phyloP scores from a whole-genome alignment of 495 filamentous ascomycete genomes.

The Penicillium verhagenii region DNA sequence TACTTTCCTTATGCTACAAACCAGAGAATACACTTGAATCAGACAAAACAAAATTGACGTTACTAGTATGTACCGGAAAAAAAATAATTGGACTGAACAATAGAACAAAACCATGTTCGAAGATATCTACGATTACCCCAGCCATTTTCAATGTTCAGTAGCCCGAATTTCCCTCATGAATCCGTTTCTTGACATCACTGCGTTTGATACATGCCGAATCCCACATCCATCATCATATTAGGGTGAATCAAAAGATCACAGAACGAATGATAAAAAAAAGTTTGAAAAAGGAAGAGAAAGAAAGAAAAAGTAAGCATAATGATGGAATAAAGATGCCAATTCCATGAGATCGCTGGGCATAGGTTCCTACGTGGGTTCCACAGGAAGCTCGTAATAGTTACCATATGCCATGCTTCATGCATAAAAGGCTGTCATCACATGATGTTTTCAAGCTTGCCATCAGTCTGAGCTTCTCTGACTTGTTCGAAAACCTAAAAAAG shows the following conservation, averaged over 20 bases:
- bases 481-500: conserved; percentile 77
- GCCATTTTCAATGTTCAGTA: conserved; percentile 30
- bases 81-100: conserved; percentile 3
- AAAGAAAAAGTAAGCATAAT: conserved; percentile 16
- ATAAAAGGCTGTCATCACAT: conserved; percentile 21
- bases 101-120: conserved; percentile 20
- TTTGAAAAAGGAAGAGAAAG: conserved; percentile 10
- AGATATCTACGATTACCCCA: conserved; percentile 34
- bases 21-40: too few species aligned
- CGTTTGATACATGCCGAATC: conserved; percentile 34
- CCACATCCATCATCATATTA: conserved; percentile 48
- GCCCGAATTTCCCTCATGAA: conserved; percentile 25
- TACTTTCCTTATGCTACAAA: too few species aligned
- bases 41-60: too few species aligned
- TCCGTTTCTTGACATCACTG: conserved; percentile 29
- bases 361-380: background rate
- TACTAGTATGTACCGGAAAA: background rate
- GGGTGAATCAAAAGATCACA: conserved; percentile 53
- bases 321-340: conserved; percentile 17
- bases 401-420: conserved; percentile 18
- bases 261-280: conserved; percentile 23
- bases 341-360: conserved; percentile 22
- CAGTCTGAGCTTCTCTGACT: conserved; percentile 75
- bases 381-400: conserved; percentile 1
- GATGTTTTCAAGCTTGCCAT: conserved; percentile 59